Evolutionary conservation across 1,284 basidiomycete species (phyloP).

Genomic region (Ceratobasidium sp.): DNA sequence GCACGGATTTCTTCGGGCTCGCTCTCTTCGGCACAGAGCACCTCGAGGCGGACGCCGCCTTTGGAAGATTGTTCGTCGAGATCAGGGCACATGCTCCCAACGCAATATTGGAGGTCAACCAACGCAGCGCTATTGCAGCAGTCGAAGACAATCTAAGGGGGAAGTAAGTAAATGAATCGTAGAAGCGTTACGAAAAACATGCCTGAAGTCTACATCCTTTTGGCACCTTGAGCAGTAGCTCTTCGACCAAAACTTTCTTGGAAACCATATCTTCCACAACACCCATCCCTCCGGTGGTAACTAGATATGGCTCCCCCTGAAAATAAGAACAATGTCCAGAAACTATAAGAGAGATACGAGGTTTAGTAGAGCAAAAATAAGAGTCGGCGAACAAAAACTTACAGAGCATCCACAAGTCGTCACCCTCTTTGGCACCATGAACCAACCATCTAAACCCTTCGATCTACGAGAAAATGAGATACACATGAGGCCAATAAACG

Average conservation of each 20-base stretch:
- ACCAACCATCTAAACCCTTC: slow-evolving; percentile 7
- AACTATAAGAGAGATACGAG: not conserved
- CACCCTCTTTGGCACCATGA: not conserved
- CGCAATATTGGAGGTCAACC: slow-evolving; percentile 28
- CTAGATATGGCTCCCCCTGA: not conserved
- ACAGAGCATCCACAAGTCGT: slow-evolving; percentile 26
- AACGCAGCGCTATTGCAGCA: slow-evolving; percentile 29
- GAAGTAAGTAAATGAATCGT: not conserved
- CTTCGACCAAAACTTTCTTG: not conserved
- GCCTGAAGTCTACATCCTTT: not conserved
- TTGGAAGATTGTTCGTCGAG: not conserved
- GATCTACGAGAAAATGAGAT: slow-evolving; percentile 10
- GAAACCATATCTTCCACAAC: not conserved
- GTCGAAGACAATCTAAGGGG: slow-evolving; percentile 17
- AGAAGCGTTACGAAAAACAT: not conserved
- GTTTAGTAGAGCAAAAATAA: not conserved
- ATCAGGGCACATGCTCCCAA: slow-evolving; percentile 24
- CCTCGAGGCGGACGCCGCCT: not conserved
- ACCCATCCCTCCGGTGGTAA: not conserved
- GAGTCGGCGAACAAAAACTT: not conserved
- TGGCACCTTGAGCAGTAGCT: slow-evolving; percentile 15
- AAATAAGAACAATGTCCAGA: slow-evolving; percentile 13
- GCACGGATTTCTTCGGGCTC: not conserved
- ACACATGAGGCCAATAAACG: not conserved
- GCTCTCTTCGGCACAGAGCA: too few species aligned